phyloP scores from a whole-genome alignment of 805 yeast genomes.

The Saccharomycopsis capsularis region DNA sequence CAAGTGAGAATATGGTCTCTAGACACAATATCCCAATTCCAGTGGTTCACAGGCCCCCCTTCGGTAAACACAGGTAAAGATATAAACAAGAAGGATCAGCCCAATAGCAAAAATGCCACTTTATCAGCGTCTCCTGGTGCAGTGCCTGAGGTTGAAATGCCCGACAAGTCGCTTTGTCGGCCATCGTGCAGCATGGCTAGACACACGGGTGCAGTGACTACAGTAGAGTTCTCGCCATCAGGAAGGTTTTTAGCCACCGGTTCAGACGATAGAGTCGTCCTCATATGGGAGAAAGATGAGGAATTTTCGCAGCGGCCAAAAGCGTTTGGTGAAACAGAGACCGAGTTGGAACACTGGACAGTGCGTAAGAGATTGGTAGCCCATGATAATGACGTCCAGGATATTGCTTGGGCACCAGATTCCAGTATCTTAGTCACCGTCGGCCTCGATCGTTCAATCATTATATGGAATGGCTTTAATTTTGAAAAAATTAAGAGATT shows the following conservation, averaged over 20 bases:
- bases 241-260: conserved; percentile 91
- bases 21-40: conserved; percentile 43
- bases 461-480: conserved; percentile 89
- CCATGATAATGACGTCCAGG: conserved; percentile 96
- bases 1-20: conserved; percentile 86
- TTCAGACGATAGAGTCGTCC: conserved; percentile 84
- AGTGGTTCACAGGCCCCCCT: conserved; percentile 18
- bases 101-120: background rate
- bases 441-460: conserved; percentile 87
- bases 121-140: background rate
- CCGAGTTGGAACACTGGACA: conserved; percentile 87
- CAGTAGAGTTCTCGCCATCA: conserved; percentile 86
- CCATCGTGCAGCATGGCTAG: conserved; percentile 89
- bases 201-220: conserved; percentile 95
- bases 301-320: conserved; percentile 43
- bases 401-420: conserved; percentile 97
- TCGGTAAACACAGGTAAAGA: conserved; percentile 18
- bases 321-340: conserved; percentile 61
- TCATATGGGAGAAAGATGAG: conserved; percentile 91
- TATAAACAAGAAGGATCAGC: conserved; percentile 10
- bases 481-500: conserved; percentile 84
- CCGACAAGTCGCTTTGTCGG: conserved; percentile 32
- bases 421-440: conserved; percentile 85
- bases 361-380: conserved; percentile 89
- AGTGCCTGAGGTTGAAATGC: conserved; percentile 16